Conservation (phyloP, 352 stramenopile species). For the Phytopythium vexans region DNA sequence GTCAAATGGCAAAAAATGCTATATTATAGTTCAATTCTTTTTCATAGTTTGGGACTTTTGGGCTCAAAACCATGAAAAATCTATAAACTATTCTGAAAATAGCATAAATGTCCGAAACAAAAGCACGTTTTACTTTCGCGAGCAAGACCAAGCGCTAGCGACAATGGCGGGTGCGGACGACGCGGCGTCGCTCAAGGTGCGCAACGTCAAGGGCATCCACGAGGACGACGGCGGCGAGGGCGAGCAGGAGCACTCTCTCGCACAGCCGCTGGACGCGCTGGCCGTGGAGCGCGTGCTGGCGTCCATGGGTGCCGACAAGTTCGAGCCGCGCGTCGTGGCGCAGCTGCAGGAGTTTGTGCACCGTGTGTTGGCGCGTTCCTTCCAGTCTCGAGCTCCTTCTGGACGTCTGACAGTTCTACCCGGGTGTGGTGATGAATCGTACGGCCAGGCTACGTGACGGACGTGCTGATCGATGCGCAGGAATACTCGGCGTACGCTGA, state of each 20-base stretch:
- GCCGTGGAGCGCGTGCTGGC: conserved; percentile 60
- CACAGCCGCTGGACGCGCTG: conserved; percentile 56
- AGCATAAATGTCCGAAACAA: too few species aligned
- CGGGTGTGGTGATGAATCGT: background rate
- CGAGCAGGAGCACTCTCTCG: conserved; percentile 30
- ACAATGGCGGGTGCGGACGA: conserved; percentile 22
- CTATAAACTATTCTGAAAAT: too few species aligned
- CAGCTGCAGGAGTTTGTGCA: conserved; percentile 86
- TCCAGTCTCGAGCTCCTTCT: background rate
- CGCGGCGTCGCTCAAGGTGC: conserved; percentile 35
- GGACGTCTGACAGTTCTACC: background rate
- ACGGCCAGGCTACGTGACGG: conserved; percentile 65
- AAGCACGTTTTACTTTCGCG: background rate
- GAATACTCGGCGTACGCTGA: conserved; percentile 79
- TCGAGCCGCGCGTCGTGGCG: conserved; percentile 73
- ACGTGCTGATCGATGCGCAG: conserved; percentile 82
- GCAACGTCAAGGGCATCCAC: conserved; percentile 56
- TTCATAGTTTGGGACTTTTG: too few species aligned
- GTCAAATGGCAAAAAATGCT: too few species aligned
- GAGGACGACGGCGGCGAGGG: conserved; percentile 55
- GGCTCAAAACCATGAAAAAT: too few species aligned
- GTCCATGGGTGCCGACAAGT: conserved; percentile 80
- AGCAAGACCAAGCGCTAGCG: background rate
- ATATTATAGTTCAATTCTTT: too few species aligned
- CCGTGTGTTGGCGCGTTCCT: conserved; percentile 27